Evolutionary conservation across 495 filamentous ascomycete genomes (phyloP).

Genomic region (Hypoxylon lienhwacheense): DNA sequence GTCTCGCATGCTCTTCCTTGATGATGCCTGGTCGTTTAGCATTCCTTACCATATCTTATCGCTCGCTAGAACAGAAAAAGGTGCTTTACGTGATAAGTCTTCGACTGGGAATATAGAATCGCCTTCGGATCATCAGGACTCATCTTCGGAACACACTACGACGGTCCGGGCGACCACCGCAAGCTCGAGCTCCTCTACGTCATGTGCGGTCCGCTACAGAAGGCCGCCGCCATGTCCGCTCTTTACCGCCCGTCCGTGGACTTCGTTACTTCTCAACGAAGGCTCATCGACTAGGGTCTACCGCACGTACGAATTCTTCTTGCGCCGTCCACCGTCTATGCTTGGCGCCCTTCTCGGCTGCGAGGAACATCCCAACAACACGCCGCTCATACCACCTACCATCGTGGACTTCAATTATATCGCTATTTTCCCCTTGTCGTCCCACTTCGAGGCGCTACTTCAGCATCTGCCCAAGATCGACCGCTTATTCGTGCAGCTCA

Average conservation of each 20-base stretch:
- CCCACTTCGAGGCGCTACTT: conserved; percentile 43
- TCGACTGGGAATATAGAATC: conserved; percentile 1
- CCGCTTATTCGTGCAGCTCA: conserved; percentile 49
- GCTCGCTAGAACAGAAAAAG: conserved; percentile 26
- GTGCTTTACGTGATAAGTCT: conserved; percentile 1
- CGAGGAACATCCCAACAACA: conserved; percentile 38
- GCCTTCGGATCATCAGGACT: conserved; percentile 5
- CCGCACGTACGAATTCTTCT: conserved; percentile 45
- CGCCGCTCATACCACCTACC: conserved; percentile 38
- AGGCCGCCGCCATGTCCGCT: conserved; percentile 31
- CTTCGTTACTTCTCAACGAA: conserved; percentile 48
- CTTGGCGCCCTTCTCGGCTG: conserved; percentile 43
- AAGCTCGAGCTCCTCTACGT: conserved; percentile 4
- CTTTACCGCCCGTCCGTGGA: conserved; percentile 47
- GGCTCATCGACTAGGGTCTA: conserved; percentile 45
- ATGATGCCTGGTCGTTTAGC: conserved; percentile 46
- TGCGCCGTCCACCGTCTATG: conserved; percentile 44
- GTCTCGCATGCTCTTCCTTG: conserved; percentile 42
- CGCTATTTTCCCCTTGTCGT: conserved; percentile 49
- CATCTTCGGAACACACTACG: neutral
- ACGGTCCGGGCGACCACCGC: neutral
- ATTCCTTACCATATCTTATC: conserved; percentile 51
- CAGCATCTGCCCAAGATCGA: conserved; percentile 44
- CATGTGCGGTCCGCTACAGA: conserved; percentile 9
- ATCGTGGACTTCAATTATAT: conserved; percentile 51